Percentiles rank a stretch among this genome's conserved stretches.
phyloP scores from a whole-genome alignment of 176 grass and related monocot genomes.

The Hyparrhenia diplandra region DNA sequence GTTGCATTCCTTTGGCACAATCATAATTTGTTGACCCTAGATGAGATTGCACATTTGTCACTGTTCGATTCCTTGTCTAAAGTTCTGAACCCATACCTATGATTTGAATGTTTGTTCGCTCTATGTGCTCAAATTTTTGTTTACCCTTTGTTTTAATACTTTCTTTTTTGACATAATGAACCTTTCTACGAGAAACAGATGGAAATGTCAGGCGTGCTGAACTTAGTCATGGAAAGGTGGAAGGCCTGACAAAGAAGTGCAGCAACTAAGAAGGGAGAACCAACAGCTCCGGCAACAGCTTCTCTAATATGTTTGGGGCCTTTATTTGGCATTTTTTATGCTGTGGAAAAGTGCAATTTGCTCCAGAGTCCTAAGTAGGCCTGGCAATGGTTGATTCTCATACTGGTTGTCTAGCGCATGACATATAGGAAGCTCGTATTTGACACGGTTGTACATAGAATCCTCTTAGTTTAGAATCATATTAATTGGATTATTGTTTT shows the following conservation, averaged over 20 bases:
- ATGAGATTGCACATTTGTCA: background rate
- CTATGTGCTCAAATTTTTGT: background rate
- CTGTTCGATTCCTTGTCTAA: background rate
- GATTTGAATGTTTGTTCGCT: background rate
- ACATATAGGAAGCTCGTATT: constrained; percentile 23
- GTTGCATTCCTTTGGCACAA: background rate
- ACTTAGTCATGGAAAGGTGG: constrained; percentile 67
- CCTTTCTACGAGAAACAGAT: constrained; percentile 39
- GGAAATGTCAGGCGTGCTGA: constrained; percentile 61
- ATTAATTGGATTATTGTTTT: constrained; percentile 10
- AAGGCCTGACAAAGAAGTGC: constrained; percentile 90
- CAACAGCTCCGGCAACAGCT: constrained; percentile 75
- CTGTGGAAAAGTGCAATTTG: background rate
- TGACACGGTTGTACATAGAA: constrained; percentile 37
- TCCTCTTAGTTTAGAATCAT: constrained; percentile 19
- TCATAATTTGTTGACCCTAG: background rate
- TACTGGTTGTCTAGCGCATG: constrained; percentile 11
- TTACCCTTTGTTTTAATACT: background rate
- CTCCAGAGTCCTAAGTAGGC: background rate
- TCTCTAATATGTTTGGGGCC: constrained; percentile 27
- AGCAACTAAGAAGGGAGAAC: constrained; percentile 79
- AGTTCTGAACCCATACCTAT: background rate
- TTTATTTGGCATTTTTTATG: background rate
- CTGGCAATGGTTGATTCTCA: background rate
- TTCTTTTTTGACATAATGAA: constrained; percentile 17